Base-by-base conservation (phyloP, 352 stramenopile species). In the Globisporangium nunn region DNA sequence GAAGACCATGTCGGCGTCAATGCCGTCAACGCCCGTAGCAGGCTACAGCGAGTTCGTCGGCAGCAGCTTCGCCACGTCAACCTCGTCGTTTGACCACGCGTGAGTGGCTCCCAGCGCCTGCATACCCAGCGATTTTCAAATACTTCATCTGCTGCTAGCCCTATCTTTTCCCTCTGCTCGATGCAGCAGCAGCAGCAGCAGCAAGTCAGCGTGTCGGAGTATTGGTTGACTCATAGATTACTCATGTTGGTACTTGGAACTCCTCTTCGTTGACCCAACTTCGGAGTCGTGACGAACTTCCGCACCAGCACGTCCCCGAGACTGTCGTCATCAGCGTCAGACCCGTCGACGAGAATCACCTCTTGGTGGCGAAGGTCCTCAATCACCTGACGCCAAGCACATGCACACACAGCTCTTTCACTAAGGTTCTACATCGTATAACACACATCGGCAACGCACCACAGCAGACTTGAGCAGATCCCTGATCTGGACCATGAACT, bases 391-490 rank as follows among this genome's bases (percentile, higher is more conserved):
- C 23, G 23, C 23, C 23, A 23, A 23, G 23, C 23, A 23, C 23
- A 23, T 12, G 33, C 14, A 52, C 40, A 12, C 37, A 40, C 7
- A 37, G 23, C 35, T 35, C 18, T 17, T 41, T 31, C 30, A 61
- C 15, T 10, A 5, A 47, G 28, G 6, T 6, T 14, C 17, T n/a
- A 35, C 45, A 4, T 48, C 18, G 10, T 57, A 4, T 39, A 11
- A 52, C 12, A 14, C 30, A 15, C 28, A 31, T 7, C 10, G 17
- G n/a, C 43, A 5, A 59, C 61, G 44, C 64, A 82, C 73, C 71
- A 83, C 64, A 29, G 71, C 28, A 31, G 71, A 72, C n/a, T 49
- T 37, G 35, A 83, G 37, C 11, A 76, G 56, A 15, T 54, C 39
- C 54, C 72, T 78, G 50, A 78, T 60, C 53, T 61, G 47, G 8